phyloP scores from a whole-genome alignment of 1,284 basidiomycete genomes.

The Meripilus lineatus region DNA sequence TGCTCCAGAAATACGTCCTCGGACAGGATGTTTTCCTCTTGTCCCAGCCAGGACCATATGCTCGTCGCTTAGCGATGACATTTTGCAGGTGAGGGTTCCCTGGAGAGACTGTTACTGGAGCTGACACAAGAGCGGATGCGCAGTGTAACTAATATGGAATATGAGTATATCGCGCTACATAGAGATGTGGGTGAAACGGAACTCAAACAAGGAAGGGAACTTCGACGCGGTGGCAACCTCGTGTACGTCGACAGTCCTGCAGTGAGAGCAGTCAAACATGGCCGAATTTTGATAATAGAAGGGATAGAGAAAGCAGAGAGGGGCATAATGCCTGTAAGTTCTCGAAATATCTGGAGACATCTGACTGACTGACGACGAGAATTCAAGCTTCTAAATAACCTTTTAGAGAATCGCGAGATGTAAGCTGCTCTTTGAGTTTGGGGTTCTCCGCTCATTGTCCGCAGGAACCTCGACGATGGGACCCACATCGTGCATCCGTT shows the following conservation, averaged over 20 bases:
- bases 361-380: background rate
- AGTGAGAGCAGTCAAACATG: slow-evolving; percentile 60
- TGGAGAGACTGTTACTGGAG: slow-evolving; percentile 1
- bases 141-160: slow-evolving; percentile 60
- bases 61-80: slow-evolving; percentile 52
- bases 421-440: slow-evolving; percentile 19
- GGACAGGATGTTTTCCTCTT: slow-evolving; percentile 63
- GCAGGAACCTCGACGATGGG: slow-evolving; percentile 62
- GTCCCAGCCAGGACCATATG: slow-evolving; percentile 62
- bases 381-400: slow-evolving; percentile 53
- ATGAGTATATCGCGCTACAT: slow-evolving; percentile 61
- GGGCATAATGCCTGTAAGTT: slow-evolving; percentile 40
- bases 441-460: background rate
- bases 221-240: slow-evolving; percentile 52
- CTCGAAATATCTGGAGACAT: background rate
- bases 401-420: slow-evolving; percentile 67
- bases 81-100: slow-evolving; percentile 47
- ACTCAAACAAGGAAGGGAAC: slow-evolving; percentile 64
- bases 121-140: background rate
- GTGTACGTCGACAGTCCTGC: slow-evolving; percentile 63
- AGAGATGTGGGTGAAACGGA: slow-evolving; percentile 68
- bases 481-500: slow-evolving; percentile 69
- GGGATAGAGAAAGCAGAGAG: slow-evolving; percentile 68
- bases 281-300: slow-evolving; percentile 60
- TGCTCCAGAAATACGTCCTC: slow-evolving; percentile 63